These are phyloP conservation scores for Grifola frondosa DNA, from an alignment of 1,284 basidiomycete species.

Conservation along the genomic window DNA sequence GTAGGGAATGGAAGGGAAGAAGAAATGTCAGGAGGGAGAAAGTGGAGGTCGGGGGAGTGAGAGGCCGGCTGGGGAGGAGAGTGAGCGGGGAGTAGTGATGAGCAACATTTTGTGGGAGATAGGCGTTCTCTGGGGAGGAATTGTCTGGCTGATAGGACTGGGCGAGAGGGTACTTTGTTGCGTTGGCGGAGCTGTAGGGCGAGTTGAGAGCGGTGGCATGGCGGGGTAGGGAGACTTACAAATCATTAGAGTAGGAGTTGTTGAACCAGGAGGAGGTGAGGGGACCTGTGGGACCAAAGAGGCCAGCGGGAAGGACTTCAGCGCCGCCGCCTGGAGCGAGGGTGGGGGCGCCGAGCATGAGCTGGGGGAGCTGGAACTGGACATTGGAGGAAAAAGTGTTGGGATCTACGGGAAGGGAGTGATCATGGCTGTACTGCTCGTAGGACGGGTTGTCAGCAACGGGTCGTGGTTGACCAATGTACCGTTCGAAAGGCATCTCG, in stretches of 20 bases:
- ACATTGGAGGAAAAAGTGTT: constrained; percentile 35
- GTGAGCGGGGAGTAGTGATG: constrained; percentile 2
- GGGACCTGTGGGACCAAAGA: constrained; percentile 36
- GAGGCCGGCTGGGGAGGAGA: constrained; percentile 6
- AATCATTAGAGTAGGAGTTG: constrained; percentile 33
- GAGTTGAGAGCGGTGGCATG: constrained; percentile 5
- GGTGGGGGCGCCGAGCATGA: constrained; percentile 56
- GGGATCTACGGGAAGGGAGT: constrained; percentile 19
- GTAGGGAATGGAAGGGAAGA: constrained; percentile 1
- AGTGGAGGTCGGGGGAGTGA: constrained; percentile 7
- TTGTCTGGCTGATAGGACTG: constrained; percentile 9
- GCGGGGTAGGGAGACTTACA: constrained; percentile 14
- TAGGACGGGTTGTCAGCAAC: constrained; percentile 13
- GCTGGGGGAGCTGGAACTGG: constrained; percentile 64
- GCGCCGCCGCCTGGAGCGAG: constrained; percentile 71
- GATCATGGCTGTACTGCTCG: constrained; percentile 9
- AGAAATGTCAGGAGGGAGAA: neutral
- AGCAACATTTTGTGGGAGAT: constrained; percentile 5
- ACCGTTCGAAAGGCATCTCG: constrained; percentile 20
- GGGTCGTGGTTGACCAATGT: constrained; percentile 12
- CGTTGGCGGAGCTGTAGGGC: neutral
- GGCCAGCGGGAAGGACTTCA: constrained; percentile 56
- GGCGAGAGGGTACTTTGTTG: constrained; percentile 1
- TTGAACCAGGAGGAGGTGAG: constrained; percentile 47
- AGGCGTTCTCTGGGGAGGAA: constrained; percentile 9